A percentile compares a stretch with the other conserved stretches of the same genome.
phyloP scores from a whole-genome alignment of 306 rosid species.

The cucumber (Cucumis sativus) region Cucumber_9930_V3 NC_026656.2:2151501-2152000 shows the following conservation, averaged over 20 bases:
- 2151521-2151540: conserved; percentile 53
- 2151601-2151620: conserved; percentile 69
- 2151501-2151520: conserved; percentile 47
- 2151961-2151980: not conserved
- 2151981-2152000: conserved; percentile 9
- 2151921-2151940: conserved; percentile 10
- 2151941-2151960: not conserved
- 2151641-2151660: conserved; percentile 59
- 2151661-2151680: conserved; percentile 44
- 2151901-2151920: conserved; percentile 27
- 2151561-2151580: conserved; percentile 46
- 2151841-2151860: conserved; percentile 39
- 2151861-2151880: conserved; percentile 50
- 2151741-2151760: conserved; percentile 39
- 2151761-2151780: conserved; percentile 59
- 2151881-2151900: conserved; percentile 77
- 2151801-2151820: conserved; percentile 49
- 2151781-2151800: conserved; percentile 39
- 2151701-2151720: conserved; percentile 43
- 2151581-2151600: conserved; percentile 45
- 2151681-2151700: conserved; percentile 70
- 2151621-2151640: conserved; percentile 92
- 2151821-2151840: conserved; percentile 28
- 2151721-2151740: conserved; percentile 53
- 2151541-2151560: conserved; percentile 54